These are phyloP conservation scores for Tricholoma matsutake DNA, from an alignment of 768 basidiomycete genomes.

Conservation along the genomic window DNA sequence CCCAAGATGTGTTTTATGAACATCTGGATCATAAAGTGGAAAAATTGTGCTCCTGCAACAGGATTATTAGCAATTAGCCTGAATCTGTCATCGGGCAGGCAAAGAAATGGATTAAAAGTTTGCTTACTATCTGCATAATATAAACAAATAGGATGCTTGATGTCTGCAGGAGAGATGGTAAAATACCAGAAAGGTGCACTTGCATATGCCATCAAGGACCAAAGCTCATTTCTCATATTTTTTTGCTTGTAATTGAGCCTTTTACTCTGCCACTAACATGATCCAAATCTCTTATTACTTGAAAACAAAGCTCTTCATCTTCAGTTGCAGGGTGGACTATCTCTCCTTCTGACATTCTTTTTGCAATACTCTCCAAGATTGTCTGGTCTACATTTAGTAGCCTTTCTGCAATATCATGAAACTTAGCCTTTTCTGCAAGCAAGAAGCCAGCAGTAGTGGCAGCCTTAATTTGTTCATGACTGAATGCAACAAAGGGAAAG, in stretches of 20 bases:
- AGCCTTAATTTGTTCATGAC: too few species aligned
- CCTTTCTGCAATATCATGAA: too few species aligned
- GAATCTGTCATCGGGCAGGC: too few species aligned
- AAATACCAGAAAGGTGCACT: conserved; percentile 32
- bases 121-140: conserved; percentile 30
- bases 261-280: conserved; percentile 1
- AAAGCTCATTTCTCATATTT: conserved; percentile 18
- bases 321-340: neutral
- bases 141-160: conserved; percentile 29
- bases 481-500: too few species aligned
- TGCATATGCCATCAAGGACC: conserved; percentile 14
- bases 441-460: too few species aligned
- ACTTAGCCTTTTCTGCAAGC: too few species aligned
- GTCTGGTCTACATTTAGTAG: too few species aligned
- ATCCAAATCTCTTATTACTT: too few species aligned
- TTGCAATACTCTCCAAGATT: too few species aligned
- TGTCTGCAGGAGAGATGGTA: conserved; percentile 26
- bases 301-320: too few species aligned
- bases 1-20: too few species aligned
- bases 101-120: conserved; percentile 16
- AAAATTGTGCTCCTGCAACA: conserved; percentile 13
- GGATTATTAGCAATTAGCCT: too few species aligned
- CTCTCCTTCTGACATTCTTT: neutral
- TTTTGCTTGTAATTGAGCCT: conserved; percentile 22
- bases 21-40: conserved; percentile 22